phyloP scores from a whole-genome alignment of 164 flowering plant species.

The Kingdonia uniflora region DNA sequence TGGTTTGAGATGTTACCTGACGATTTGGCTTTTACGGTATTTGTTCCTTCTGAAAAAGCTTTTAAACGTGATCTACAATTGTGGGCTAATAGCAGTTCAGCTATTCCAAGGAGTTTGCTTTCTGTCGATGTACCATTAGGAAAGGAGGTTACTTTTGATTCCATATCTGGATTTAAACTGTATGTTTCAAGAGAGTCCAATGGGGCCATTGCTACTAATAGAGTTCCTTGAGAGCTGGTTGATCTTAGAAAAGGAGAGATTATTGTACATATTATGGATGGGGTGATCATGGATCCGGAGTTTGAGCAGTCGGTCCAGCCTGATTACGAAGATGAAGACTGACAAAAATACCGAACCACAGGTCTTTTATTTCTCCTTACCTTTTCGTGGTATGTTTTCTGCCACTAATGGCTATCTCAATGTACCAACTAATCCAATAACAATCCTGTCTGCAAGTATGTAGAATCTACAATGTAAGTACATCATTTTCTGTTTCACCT shows the following conservation, averaged over 20 bases:
- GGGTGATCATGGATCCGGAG: conserved; percentile 79
- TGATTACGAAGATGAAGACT: conserved; percentile 31
- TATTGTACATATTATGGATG: conserved; percentile 75
- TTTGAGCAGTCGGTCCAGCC: conserved; percentile 53
- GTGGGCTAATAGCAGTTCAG: conserved; percentile 28
- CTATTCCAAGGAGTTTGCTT: conserved; percentile 43
- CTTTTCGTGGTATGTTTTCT: too few species aligned
- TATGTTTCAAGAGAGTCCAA: conserved; percentile 28
- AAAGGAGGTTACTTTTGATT: conserved; percentile 40
- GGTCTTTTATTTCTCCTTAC: neutral
- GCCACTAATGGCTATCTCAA: too few species aligned
- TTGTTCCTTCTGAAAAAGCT: conserved; percentile 64
- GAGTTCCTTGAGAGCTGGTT: conserved; percentile 34
- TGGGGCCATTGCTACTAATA: conserved; percentile 46
- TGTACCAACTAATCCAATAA: too few species aligned
- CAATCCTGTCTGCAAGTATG: too few species aligned
- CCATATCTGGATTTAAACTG: conserved; percentile 55
- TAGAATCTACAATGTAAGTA: too few species aligned
- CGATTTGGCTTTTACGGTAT: conserved; percentile 78
- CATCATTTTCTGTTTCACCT: too few species aligned
- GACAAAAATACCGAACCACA: neutral
- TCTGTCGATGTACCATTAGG: conserved; percentile 24
- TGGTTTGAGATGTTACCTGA: conserved; percentile 76
- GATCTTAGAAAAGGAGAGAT: conserved; percentile 42
- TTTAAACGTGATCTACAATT: conserved; percentile 48